These are phyloP conservation scores for Penicillium concentricum DNA, from an alignment of 2,329 filamentous ascomycete genomes.

Conservation along the genomic window DNA sequence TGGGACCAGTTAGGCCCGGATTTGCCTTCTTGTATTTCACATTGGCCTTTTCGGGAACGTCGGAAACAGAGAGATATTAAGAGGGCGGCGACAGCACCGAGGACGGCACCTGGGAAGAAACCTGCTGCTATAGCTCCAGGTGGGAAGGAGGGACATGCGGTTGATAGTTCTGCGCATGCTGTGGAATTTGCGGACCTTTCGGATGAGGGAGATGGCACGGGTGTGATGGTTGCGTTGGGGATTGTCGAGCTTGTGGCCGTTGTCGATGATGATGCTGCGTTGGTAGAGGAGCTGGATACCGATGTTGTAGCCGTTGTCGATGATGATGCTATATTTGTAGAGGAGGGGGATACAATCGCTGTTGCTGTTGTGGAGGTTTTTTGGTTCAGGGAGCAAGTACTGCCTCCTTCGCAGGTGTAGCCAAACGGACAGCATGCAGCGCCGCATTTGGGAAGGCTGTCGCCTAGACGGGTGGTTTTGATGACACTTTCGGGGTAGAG, in stretches of 20 bases:
- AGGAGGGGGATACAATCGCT: constrained; percentile 5
- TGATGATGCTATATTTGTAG: constrained; percentile 9
- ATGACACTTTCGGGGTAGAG: constrained; percentile 37
- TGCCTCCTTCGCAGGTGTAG: constrained; percentile 42
- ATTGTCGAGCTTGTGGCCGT: constrained; percentile 16
- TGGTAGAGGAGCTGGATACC: not conserved
- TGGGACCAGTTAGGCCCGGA: constrained; percentile 29
- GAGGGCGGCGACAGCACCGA: constrained; percentile 54
- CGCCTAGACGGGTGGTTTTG: constrained; percentile 44
- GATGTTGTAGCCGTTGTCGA: constrained; percentile 17
- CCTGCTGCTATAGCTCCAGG: constrained; percentile 43
- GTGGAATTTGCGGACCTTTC: constrained; percentile 16
- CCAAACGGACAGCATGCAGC: constrained; percentile 48
- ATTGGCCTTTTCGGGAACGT: constrained; percentile 20
- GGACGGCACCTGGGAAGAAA: constrained; percentile 48
- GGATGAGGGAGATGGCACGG: constrained; percentile 19
- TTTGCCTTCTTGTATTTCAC: constrained; percentile 25
- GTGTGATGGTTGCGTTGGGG: constrained; percentile 22
- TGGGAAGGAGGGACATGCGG: constrained; percentile 41
- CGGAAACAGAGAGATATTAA: constrained; percentile 45
- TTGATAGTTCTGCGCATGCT: not conserved
- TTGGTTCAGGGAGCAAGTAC: constrained; percentile 30
- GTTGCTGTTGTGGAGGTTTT: constrained; percentile 21
- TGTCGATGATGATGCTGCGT: constrained; percentile 15
- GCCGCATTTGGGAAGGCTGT: constrained; percentile 44